Evolutionary conservation across 345 rosid species (phyloP).

Genomic region (Cochlearia excelsa): DNA sequence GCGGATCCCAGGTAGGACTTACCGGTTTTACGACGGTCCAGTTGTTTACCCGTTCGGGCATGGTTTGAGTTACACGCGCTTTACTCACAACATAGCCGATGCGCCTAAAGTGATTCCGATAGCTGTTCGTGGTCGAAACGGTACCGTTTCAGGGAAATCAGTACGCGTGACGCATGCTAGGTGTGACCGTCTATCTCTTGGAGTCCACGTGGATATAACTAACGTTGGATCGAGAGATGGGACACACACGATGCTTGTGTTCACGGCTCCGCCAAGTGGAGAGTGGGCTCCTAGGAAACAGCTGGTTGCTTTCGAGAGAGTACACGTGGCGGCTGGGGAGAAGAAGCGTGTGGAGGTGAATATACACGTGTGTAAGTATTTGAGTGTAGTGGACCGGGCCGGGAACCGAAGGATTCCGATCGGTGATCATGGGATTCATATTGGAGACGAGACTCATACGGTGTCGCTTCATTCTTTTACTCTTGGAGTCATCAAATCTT

Average conservation of each 20-base stretch:
- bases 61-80: conserved; percentile 77
- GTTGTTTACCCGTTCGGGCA: conserved; percentile 84
- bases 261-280: conserved; percentile 59
- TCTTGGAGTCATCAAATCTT: conserved; percentile 54
- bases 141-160: conserved; percentile 47
- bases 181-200: conserved; percentile 50
- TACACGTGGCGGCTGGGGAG: conserved; percentile 54
- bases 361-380: conserved; percentile 76
- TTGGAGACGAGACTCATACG: conserved; percentile 57
- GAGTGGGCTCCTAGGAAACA: conserved; percentile 74
- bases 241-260: conserved; percentile 61
- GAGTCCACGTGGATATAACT: conserved; percentile 59
- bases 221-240: conserved; percentile 73
- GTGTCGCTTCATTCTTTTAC: conserved; percentile 61
- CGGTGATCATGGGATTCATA: conserved; percentile 68
- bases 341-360: conserved; percentile 47
- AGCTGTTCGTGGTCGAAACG: conserved; percentile 51
- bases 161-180: conserved; percentile 69
- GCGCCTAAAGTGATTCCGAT: conserved; percentile 54
- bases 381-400: conserved; percentile 74
- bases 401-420: conserved; percentile 83
- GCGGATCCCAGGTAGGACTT: conserved; percentile 80
- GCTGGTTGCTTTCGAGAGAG: conserved; percentile 65
- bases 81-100: conserved; percentile 48
- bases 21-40: conserved; percentile 73